Evolutionary conservation across 805 yeast genomes (phyloP).

Genomic region (Wickerhamiella cacticola): DNA sequence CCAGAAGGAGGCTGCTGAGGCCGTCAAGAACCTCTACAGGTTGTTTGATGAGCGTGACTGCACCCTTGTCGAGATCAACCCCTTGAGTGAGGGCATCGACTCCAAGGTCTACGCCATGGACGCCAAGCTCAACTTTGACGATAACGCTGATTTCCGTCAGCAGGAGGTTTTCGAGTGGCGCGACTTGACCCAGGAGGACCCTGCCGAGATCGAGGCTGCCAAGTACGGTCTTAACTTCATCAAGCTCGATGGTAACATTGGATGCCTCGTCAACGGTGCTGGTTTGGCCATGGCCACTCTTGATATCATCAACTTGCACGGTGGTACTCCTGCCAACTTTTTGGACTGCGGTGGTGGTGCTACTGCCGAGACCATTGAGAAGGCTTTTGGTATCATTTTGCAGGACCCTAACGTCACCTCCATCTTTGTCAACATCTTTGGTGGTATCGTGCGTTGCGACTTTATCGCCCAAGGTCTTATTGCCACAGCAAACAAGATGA

Average conservation of each 20-base stretch:
- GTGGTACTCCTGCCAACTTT: slow-evolving; percentile 98
- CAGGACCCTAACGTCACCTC: slow-evolving; percentile 83
- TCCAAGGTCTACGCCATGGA: slow-evolving; percentile 94
- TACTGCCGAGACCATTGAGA: slow-evolving; percentile 94
- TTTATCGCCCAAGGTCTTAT: slow-evolving; percentile 96
- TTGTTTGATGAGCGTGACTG: slow-evolving; percentile 88
- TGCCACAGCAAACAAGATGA: slow-evolving; percentile 84
- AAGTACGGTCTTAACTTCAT: slow-evolving; percentile 86
- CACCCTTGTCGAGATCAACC: slow-evolving; percentile 97
- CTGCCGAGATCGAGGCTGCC: slow-evolving; percentile 89
- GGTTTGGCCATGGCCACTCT: slow-evolving; percentile 99
- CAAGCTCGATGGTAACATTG: slow-evolving; percentile 96
- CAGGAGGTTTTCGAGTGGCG: slow-evolving; percentile 92
- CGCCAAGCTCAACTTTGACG: slow-evolving; percentile 97
- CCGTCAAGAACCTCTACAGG: slow-evolving; percentile 76
- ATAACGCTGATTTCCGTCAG: slow-evolving; percentile 91
- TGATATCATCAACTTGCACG: slow-evolving; percentile 97
- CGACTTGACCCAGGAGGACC: slow-evolving; percentile 95
- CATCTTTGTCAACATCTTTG: slow-evolving; percentile 95
- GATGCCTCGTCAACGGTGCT: slow-evolving; percentile 98
- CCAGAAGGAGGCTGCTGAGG: slow-evolving; percentile 72
- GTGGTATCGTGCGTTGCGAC: slow-evolving; percentile 99
- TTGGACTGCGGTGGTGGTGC: slow-evolving; percentile 99
- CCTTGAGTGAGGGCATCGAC: slow-evolving; percentile 85
- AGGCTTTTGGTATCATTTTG: slow-evolving; percentile 87